Evolutionary conservation across 352 stramenopile genomes (phyloP), one percentile per base, ranked within the genome.

Genomic region (Phytopythium montanum): DNA sequence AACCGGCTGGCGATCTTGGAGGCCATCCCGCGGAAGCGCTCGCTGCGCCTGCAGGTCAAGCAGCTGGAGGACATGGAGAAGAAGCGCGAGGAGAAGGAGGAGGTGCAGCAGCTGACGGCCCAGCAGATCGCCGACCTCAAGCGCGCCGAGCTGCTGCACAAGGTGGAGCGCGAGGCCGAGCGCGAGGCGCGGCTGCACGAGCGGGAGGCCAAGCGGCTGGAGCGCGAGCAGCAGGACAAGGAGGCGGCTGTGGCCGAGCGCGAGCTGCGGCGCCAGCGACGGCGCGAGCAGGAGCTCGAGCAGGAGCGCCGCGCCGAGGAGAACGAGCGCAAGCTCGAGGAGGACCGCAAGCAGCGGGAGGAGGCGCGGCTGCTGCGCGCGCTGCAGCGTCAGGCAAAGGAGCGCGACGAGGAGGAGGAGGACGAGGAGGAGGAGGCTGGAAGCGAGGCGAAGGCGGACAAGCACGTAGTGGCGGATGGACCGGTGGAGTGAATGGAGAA

Each of bases 31-130:
- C 79, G 85, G 26, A 95, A 95, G 63, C 80, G 84, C 0, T 93
- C 83, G 53, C 67, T 92, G 60, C 81, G 85, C 18, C 84, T 95
- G 44, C 85, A 93, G 59, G 85, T 92, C 28, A 92, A 95, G 69
- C 81, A 94, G 68, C 67, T 94, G 31, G 83, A 89, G 55, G 74
- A 88, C 42, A 69, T 90, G 57, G 82, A 92, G 66, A 89, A 87
- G 57, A 76, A 89, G 38, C 69, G 85, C 38, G 70, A 88, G 34
- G 76, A 87, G 23, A 59, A 84, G 31, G 68, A 83, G 41, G 65
- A 68, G 34, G 76, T 82, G 57, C 76, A 79, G 55, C 71, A 87
- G 33, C 46, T 92, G 25, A 75, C 82, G 13, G 56, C 69, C 42
- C 79, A 92, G 45, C 76, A 90, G 63, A 69, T 90, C 18, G 82